Base-by-base conservation (phyloP, 129 eudicot genomes). In the Lactuca sativa region DNA sequence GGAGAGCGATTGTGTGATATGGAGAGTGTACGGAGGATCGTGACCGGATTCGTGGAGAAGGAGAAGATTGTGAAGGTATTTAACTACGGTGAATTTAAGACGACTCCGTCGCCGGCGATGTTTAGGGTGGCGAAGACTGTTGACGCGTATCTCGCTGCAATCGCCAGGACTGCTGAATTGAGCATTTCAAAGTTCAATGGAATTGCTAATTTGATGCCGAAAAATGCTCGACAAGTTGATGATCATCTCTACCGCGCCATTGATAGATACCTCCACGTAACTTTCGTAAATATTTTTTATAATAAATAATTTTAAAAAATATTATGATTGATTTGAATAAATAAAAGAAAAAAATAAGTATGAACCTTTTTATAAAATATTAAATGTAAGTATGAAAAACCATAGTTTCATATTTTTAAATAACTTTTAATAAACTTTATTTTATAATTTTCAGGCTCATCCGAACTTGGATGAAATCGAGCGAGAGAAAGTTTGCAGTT, bases 231-330 rank as follows among this genome's bases (percentile, higher is more conserved):
- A 64, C 77, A 82, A 67, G 84, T 77, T 30, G 90, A 88, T 49
- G 97, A 91, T 81, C 88, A 91, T 86, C 92, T 91, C 18, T 88
- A 91, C 71, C 75, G 88, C 17, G 97, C 97, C 8, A 80, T 88
- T 51, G 97, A 88, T 72, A 71, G 86, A 74, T 91, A 85, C 74
- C 78, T 91, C 17, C 86, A 91, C 89, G 95, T 87, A 44, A 54
- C 52, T 68, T 68, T 17, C 1, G 15, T 18, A 43, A 25, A 25
- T 25, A 25, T 1, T 25, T 25, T 25, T 25, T 25, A 25, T 1
- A 25, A 25, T 25, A 25, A 25, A 43, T 43, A 2, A 9, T 43
- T 8, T 2, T 8, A 2, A 1, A 43, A 43, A 43, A 43, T 6
- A 2, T 3, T 2, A 8, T 6, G 49, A 8, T 43, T 2, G 9